phyloP scores from a whole-genome alignment of 2,329 filamentous ascomycete species.

The Grosmannia serpens region DNA sequence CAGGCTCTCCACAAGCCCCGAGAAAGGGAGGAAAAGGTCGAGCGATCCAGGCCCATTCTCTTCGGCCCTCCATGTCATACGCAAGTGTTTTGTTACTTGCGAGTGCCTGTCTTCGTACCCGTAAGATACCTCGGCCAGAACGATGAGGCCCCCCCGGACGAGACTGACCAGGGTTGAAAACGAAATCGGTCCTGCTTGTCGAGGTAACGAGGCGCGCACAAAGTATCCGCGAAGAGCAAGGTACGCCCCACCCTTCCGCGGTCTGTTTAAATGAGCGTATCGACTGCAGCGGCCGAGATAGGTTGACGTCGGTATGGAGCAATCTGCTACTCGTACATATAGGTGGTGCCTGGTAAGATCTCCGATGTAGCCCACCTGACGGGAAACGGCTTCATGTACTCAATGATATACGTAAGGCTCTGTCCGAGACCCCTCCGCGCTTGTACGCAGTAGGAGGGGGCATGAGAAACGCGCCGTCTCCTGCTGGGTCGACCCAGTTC shows the following conservation, averaged over 20 bases:
- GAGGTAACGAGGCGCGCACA: conserved; percentile 4
- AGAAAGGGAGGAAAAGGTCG: no score
- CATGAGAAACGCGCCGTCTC: no score
- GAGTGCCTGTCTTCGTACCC: no score
- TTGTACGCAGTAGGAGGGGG: no score
- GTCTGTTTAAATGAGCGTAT: conserved; percentile 5
- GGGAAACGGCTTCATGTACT: not conserved
- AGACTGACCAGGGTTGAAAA: not conserved
- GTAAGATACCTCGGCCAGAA: no score
- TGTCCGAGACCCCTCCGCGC: not conserved
- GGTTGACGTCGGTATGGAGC: not conserved
- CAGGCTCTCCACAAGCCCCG: no score
- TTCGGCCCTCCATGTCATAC: no score
- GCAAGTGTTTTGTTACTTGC: no score
- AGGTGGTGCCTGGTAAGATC: not conserved
- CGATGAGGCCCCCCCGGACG: no score
- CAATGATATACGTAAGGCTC: not conserved
- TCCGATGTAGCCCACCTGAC: not conserved
- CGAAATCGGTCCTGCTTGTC: not conserved
- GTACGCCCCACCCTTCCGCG: conserved; percentile 2
- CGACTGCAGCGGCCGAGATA: not conserved
- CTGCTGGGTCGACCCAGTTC: no score
- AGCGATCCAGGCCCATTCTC: no score
- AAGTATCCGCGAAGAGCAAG: conserved; percentile 3
- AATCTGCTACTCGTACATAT: not conserved